Evolutionary conservation across 2,329 filamentous ascomycete genomes (phyloP), one percentile per base, ranked within the genome.

Genomic region (Penicillium frequentans): DNA sequence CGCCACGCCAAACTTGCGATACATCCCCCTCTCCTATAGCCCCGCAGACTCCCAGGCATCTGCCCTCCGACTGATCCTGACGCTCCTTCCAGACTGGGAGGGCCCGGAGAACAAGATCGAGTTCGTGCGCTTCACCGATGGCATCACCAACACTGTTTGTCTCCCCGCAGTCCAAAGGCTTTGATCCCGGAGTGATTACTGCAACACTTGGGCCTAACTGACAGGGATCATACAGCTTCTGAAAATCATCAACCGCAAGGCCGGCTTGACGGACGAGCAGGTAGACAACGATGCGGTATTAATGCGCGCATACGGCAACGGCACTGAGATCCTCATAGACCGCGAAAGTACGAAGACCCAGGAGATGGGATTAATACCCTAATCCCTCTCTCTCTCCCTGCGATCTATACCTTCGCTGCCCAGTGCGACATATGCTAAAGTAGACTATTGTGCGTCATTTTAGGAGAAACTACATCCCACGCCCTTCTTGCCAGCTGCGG

Each of bases 251-350:
- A 79, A 79, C 64, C 73, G 75, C 66, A 75, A 74, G 55, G 81
- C 85, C 14, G 90, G 90, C 49, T 81, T 89, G 64, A 88, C 90
- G 50, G 84, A 89, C 67, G 86, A 92, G 52, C 84, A 92, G 67
- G 83, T 93, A 64, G 93, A 98, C 75, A 83, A 84, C 60, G 90
- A 96, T 64, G 90, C 95, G 33, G 86, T 98, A 64, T 82, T 99
- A 62, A 84, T 99, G 69, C 87, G 95, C 66, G 95, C 95, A 60
- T 99, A 97, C 76, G 95, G 95, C 67, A 88, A 95, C 73, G 91
- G 93, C 62, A 98, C 95, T 65, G 92, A 96, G 71, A 84, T 98
- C 54, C 84, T 99, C 67, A 99, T 99, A 77, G 95, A 99, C 79
- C 90, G 95, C 65, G 90, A 96, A 79, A 88, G 93, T 82, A 87